phyloP scores from a whole-genome alignment of 306 rosid species.

The Castanopsis chinensis region DNA sequence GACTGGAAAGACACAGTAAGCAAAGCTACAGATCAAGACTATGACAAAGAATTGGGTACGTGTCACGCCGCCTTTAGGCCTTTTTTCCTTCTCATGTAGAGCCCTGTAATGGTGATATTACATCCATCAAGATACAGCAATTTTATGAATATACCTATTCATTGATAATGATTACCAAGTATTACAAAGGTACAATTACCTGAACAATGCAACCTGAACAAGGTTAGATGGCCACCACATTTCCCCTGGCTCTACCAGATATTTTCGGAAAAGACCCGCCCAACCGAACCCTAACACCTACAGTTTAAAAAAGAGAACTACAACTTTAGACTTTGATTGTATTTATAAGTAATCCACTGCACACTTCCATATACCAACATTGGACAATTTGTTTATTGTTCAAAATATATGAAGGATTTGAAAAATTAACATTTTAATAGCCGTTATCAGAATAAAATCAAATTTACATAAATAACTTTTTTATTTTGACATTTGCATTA shows the following conservation, averaged over 20 bases:
- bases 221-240: slow-evolving; percentile 92
- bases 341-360: not conserved
- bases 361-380: not conserved
- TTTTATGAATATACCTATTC: not conserved
- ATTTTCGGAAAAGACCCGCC: slow-evolving; percentile 72
- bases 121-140: not conserved
- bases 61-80: slow-evolving; percentile 50
- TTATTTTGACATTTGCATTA: not conserved
- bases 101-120: slow-evolving; percentile 44
- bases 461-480: not conserved
- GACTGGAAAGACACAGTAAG: slow-evolving; percentile 70
- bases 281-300: slow-evolving; percentile 72
- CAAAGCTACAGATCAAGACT: slow-evolving; percentile 44
- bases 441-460: not conserved
- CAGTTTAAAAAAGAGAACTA: slow-evolving; percentile 6
- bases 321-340: not conserved
- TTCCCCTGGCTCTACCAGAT: slow-evolving; percentile 72
- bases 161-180: not conserved
- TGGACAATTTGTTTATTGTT: not conserved
- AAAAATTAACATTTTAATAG: not conserved
- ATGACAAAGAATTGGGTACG: slow-evolving; percentile 62
- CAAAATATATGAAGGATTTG: not conserved
- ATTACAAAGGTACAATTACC: slow-evolving; percentile 31
- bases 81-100: slow-evolving; percentile 63
- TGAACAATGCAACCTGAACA: slow-evolving; percentile 74